Conservation (phyloP, 2,329 filamentous ascomycete species). For the Stemphylium vesicarium region DNA sequence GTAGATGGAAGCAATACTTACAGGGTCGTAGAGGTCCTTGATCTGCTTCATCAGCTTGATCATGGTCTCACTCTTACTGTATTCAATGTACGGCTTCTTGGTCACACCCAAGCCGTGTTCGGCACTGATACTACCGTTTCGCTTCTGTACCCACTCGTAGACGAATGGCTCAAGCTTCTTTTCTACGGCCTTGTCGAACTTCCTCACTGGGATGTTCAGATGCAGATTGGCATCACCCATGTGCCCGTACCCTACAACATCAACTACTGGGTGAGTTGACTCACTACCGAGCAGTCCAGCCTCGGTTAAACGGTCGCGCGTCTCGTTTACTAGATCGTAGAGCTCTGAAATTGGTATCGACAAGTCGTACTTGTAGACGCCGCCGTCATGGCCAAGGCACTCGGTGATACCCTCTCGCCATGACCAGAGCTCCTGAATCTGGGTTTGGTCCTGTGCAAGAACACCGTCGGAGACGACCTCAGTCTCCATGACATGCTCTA, state of each 20-base stretch:
- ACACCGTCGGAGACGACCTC: slow-evolving; percentile 90
- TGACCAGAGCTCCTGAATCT: slow-evolving; percentile 82
- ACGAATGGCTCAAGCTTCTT: slow-evolving; percentile 90
- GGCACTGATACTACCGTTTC: slow-evolving; percentile 91
- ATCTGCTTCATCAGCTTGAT: slow-evolving; percentile 92
- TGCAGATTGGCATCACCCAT: slow-evolving; percentile 98
- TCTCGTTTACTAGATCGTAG: slow-evolving; percentile 89
- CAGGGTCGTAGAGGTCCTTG: slow-evolving; percentile 92
- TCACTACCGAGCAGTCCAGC: slow-evolving; percentile 77
- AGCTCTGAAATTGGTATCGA: slow-evolving; percentile 89
- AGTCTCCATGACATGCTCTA: slow-evolving; percentile 89
- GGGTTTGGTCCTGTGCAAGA: slow-evolving; percentile 90
- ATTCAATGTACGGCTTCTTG: slow-evolving; percentile 95
- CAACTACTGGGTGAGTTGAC: slow-evolving; percentile 77
- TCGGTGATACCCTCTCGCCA: slow-evolving; percentile 96
- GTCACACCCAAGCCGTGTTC: slow-evolving; percentile 93
- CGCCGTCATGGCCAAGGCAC: slow-evolving; percentile 85
- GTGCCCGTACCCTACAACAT: slow-evolving; percentile 95
- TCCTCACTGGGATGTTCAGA: slow-evolving; percentile 82
- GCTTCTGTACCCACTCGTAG: slow-evolving; percentile 93
- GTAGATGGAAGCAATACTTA: slow-evolving; percentile 57
- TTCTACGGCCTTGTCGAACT: slow-evolving; percentile 88
- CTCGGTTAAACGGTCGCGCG: slow-evolving; percentile 71
- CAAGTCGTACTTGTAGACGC: slow-evolving; percentile 98
- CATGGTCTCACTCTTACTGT: slow-evolving; percentile 88